Evolutionary conservation across 1,139 yeast genomes (phyloP), one percentile per base, ranked within the genome.

Genomic region (Debaryomycetaceae sp.): DNA sequence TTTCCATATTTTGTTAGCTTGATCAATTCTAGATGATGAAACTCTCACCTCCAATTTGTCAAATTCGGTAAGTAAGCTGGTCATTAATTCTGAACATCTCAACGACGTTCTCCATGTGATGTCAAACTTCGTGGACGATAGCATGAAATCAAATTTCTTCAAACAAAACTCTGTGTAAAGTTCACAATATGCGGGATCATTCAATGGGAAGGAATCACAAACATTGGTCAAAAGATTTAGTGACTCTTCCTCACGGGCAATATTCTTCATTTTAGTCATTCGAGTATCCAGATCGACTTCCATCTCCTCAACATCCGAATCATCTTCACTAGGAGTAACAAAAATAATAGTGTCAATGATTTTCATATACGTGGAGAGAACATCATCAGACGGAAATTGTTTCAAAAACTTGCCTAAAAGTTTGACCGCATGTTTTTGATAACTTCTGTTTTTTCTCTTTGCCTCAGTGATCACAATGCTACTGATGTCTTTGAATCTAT

Each of bases 61-160:
- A 11, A 51, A 45, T n/a, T 39, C 34, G 39, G 40, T 38, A 40
- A 57, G 20, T 6, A 43, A 46, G 47, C 36, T 54, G 42, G 27
- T 58, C 53, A 68, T 53, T 9, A 54, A 45, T 53, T 82, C 85
- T 52, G 65, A 69, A 7, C 66, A 58, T 5, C 69, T 67, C 5
- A 76, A 49, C 52, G 79, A 79, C 0, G 84, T 73, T 54, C 86
- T 72, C 89, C 89, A 83, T 0, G 87, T 78, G 42, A 68, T 68
- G 6, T 69, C 68, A 42, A 79, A 65, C 14, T 56, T 55, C 2
- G 55, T 52, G 5, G 69, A 63, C 17, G 57, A 49, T 48, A 76
- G 62, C 34, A 60, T 11, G 4, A 4, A 8, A 11, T 11, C 31
- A 27, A 27, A 3, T 27, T 27, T 27, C 11, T 27, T 27, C 31